A percentile compares a stretch with the other conserved stretches of the same genome.
Evolutionary conservation across 1,139 yeast genomes (phyloP).

Genomic region (Taphrina wiesneri): DNA sequence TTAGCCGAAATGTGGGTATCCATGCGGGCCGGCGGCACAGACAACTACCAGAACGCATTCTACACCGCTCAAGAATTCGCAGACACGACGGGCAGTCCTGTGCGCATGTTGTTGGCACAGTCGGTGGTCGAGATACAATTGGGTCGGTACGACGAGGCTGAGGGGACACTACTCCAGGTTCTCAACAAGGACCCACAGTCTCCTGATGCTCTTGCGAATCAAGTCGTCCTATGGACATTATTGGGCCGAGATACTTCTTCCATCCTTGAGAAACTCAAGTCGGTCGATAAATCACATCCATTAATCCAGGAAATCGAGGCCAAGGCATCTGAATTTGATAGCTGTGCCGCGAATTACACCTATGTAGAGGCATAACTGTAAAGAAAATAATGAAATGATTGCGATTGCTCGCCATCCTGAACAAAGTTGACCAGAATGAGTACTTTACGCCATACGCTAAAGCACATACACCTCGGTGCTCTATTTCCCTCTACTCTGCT

Average conservation of each 20-base stretch:
- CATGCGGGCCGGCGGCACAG: conserved; percentile 57
- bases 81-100: conserved; percentile 50
- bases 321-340: conserved; percentile 59
- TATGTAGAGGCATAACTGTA: conserved; percentile 18
- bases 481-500: not conserved
- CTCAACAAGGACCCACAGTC: conserved; percentile 47
- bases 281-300: conserved; percentile 55
- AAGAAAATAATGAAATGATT: not conserved
- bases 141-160: conserved; percentile 55
- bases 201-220: conserved; percentile 61
- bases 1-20: conserved; percentile 68
- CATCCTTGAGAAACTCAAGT: conserved; percentile 47
- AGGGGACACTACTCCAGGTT: conserved; percentile 52
- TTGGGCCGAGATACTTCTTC: conserved; percentile 44
- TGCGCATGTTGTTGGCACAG: conserved; percentile 52
- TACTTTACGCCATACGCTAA: not conserved
- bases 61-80: conserved; percentile 74
- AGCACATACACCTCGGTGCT: not conserved
- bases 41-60: conserved; percentile 60
- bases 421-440: not conserved
- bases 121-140: conserved; percentile 53
- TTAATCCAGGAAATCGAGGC: conserved; percentile 55
- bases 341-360: conserved; percentile 57
- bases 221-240: conserved; percentile 57
- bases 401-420: not conserved